Percentiles rank a stretch among this genome's conserved stretches.
phyloP scores from a whole-genome alignment of 2,329 filamentous ascomycete genomes.

The Diaporthe australafricana region DNA sequence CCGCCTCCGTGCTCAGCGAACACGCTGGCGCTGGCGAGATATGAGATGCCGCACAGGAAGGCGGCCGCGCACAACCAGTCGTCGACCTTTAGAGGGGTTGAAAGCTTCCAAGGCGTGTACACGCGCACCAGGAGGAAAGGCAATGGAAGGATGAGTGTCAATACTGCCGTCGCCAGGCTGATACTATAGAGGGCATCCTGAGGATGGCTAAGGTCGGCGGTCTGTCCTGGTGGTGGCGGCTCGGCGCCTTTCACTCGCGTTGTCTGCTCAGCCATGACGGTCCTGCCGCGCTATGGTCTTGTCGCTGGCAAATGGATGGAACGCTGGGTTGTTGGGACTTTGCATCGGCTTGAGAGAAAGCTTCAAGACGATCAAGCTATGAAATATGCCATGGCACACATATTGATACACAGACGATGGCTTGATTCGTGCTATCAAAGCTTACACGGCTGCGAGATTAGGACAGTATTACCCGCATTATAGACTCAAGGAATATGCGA shows the following conservation, averaged over 20 bases:
- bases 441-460: not conserved
- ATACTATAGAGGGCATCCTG: not conserved
- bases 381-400: not conserved
- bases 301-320: not conserved
- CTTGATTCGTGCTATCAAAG: conserved; percentile 4
- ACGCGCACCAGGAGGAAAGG: not conserved
- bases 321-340: not conserved
- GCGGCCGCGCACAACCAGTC: conserved; percentile 1
- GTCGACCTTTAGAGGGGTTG: not conserved
- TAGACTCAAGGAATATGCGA: not conserved
- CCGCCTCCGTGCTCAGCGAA: not conserved
- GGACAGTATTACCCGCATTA: not conserved
- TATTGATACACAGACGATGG: not conserved
- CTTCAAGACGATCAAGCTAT: too few species aligned
- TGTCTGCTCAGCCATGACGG: not conserved
- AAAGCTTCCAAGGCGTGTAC: not conserved
- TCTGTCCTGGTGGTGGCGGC: not conserved
- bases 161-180: not conserved
- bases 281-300: not conserved
- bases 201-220: not conserved
- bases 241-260: not conserved
- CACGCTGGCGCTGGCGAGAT: not conserved
- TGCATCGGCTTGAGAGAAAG: not conserved
- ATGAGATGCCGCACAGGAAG: not conserved
- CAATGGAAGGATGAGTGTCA: not conserved